Evolutionary conservation across 257 asterid species (phyloP).

Genomic region (Nicotiana noctiflora): DNA sequence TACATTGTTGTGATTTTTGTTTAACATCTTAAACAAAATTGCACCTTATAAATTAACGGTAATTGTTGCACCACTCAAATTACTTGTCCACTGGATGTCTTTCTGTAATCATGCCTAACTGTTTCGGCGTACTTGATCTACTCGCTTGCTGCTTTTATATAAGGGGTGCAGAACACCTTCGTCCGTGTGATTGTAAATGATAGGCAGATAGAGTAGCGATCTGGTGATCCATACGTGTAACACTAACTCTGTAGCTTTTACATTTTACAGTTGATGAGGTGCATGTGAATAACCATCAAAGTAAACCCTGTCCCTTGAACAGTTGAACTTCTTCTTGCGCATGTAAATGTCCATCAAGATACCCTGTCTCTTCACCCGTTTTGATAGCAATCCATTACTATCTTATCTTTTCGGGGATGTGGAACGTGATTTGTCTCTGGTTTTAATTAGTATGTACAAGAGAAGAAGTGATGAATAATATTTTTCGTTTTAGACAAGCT

Average conservation of each 20-base stretch:
- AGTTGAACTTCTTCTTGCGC: not conserved
- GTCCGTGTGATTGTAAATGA: not conserved
- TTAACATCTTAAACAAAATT: not conserved
- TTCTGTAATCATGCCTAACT: not conserved
- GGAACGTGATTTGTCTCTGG: not conserved
- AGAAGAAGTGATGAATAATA: too few relatives aligned
- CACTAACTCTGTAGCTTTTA: not conserved
- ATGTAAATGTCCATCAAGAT: not conserved
- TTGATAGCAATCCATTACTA: not conserved
- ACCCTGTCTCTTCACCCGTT: not conserved
- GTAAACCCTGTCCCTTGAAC: not conserved
- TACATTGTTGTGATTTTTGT: not conserved
- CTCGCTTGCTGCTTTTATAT: not conserved
- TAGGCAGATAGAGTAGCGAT: not conserved
- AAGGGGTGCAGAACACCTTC: not conserved
- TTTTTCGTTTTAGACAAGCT: too few relatives aligned
- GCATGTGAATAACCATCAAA: not conserved
- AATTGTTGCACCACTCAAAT: not conserved
- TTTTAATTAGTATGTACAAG: not conserved
- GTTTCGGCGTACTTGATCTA: not conserved
- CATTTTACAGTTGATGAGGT: not conserved
- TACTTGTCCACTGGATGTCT: not conserved
- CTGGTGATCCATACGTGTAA: not conserved
- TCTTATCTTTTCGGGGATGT: not conserved
- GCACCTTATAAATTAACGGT: not conserved